Evolutionary conservation across 306 rosid genomes (phyloP), one percentile per base, ranked within the genome.

Genomic region (Dryas alaskensis): DNA sequence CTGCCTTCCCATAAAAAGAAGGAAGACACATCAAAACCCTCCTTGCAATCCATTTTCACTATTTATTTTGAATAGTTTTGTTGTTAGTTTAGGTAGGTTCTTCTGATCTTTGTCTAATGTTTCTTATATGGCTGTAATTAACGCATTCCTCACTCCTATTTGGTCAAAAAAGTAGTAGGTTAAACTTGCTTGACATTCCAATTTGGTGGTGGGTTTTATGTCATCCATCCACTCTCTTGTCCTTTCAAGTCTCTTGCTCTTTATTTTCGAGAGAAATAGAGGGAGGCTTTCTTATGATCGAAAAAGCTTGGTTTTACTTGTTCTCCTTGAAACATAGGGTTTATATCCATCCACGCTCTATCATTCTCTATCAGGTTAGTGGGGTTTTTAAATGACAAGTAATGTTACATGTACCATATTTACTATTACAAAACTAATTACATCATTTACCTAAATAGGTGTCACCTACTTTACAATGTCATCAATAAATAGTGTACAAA

Each of bases 1-100:
- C 79, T 80, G 10, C 81, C 78, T 53, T 87, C 89, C 16, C 81
- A 65, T 40, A 85, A 78, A 57, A 85, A 77, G 75, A 65, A 78
- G 22, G 81, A 70, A 57, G 89, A 79, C 27, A 76, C 53, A 76
- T 85, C 86, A 72, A 63, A 55, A 70, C 75, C 76, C 11, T 74
- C 76, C 6, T 45, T 64, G 63, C 72, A 54, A 58, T 66, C 72
- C 87, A 86, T 76, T 8, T 16, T 25, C 62, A n/a, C 43, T 55
- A 19, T 44, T 45, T 10, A 10, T 62, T 67, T 73, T 7, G 13
- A 62, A n/a, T 62, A 14, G 37, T 51, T 69, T 65, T 61, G 52
- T 27, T 67, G 31, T 48, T 40, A 50, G 43, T 16, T 19, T 44
- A 17, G 69, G 69, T 65, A 7, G 49, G 67, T 65, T 43, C 40